These are phyloP conservation scores for Ogataea zsoltii DNA, from an alignment of 805 yeast genomes.

Conservation along the genomic window DNA sequence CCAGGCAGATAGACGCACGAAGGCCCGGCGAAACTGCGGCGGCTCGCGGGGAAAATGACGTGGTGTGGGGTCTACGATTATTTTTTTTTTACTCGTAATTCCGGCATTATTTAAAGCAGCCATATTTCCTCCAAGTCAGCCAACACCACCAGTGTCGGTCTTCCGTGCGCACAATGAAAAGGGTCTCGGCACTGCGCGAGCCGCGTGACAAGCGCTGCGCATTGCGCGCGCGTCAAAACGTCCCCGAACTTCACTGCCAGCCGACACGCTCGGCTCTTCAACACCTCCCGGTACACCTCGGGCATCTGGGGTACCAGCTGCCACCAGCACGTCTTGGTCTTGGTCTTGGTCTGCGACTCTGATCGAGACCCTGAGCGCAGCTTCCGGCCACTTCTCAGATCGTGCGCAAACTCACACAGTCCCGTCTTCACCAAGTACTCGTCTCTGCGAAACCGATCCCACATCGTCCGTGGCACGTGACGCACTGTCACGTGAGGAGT, in stretches of 20 bases:
- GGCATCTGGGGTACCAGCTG: slow-evolving; percentile 47
- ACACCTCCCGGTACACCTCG: slow-evolving; percentile 44
- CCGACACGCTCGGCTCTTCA: slow-evolving; percentile 67
- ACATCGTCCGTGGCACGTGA: slow-evolving; percentile 3
- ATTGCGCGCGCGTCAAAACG: slow-evolving; percentile 41
- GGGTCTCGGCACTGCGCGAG: slow-evolving; percentile 58
- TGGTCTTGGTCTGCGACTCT: no score
- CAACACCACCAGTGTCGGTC: slow-evolving; percentile 70
- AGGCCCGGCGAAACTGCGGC: no score
- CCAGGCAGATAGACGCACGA: not conserved
- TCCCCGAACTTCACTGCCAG: slow-evolving; percentile 75
- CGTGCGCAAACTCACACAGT: slow-evolving; percentile 46
- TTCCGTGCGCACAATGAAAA: slow-evolving; percentile 83
- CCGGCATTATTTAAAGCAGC: not conserved
- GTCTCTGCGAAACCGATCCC: slow-evolving; percentile 19
- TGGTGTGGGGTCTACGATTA: not conserved
- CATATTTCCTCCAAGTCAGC: slow-evolving; percentile 8
- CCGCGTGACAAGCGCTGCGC: slow-evolving; percentile 42
- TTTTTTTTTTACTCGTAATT: not conserved
- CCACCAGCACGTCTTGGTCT: slow-evolving; percentile 37
- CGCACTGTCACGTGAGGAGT: not conserved
- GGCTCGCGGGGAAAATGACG: slow-evolving; percentile 1
- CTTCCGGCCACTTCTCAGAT: slow-evolving; percentile 38
- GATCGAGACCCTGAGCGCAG: no score
- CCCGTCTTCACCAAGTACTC: slow-evolving; percentile 35